Conservation (phyloP, 108 stramenopile genomes). For the Nitzschia sp. region DNA sequence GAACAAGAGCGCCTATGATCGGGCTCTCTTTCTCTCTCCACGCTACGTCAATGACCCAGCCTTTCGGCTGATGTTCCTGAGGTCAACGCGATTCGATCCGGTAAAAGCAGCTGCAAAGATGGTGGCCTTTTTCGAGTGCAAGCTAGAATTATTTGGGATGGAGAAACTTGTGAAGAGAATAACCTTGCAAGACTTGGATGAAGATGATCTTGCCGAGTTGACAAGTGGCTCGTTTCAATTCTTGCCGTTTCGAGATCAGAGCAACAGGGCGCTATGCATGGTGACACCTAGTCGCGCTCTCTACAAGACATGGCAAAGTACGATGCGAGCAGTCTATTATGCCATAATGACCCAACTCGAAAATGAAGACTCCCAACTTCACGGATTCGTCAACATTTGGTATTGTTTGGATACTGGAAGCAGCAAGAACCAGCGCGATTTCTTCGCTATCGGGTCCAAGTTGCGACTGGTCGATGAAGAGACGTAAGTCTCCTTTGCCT, state of each 20-base stretch:
- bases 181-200: slow-evolving; percentile 15
- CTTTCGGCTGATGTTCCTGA: slow-evolving; percentile 24
- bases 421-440: too few species aligned
- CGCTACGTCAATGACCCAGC: slow-evolving; percentile 4
- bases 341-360: slow-evolving; percentile 2
- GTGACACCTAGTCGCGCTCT: background rate
- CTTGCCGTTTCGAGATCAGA: slow-evolving; percentile 7
- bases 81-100: slow-evolving; percentile 13
- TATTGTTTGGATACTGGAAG: background rate
- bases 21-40: slow-evolving; percentile 1
- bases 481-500: background rate
- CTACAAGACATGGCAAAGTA: background rate
- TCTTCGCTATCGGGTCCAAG: background rate
- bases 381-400: slow-evolving; percentile 3
- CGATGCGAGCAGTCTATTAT: slow-evolving; percentile 9
- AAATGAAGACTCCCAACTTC: slow-evolving; percentile 13
- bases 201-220: slow-evolving; percentile 6
- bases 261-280: background rate
- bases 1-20: slow-evolving; percentile 8
- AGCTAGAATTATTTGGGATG: slow-evolving; percentile 21
- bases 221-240: background rate
- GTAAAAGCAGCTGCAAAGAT: slow-evolving; percentile 14
- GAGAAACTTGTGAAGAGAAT: slow-evolving; percentile 11
- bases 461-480: background rate
- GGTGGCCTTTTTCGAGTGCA: slow-evolving; percentile 10